A percentile compares a stretch with the other conserved stretches of the same genome.
Conservation (phyloP, 2,329 filamentous ascomycete genomes). For the Stemphylium beticola region DNA sequence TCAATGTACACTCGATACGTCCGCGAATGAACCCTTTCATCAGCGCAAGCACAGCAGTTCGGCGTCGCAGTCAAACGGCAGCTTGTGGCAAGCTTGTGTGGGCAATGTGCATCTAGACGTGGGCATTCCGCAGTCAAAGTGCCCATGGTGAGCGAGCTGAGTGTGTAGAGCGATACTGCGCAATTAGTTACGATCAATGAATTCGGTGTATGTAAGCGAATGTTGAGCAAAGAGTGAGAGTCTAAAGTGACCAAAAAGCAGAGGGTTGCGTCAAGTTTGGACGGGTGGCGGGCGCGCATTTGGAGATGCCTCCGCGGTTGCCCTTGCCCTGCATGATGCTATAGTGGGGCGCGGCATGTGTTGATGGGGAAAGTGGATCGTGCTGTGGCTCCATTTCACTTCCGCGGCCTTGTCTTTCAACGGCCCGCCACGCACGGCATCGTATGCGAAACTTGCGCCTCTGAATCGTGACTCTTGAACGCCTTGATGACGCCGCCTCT, state of each 20-base stretch:
- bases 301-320: constrained; percentile 3
- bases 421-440: background rate
- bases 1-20: constrained; percentile 58
- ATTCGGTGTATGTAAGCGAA: background rate
- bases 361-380: constrained; percentile 3
- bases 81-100: constrained; percentile 52
- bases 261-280: background rate
- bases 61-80: constrained; percentile 50
- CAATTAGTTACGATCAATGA: background rate
- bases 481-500: background rate
- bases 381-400: background rate
- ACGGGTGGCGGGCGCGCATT: constrained; percentile 8
- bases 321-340: constrained; percentile 9
- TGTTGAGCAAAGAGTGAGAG: background rate
- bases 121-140: constrained; percentile 50
- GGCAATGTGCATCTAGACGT: constrained; percentile 46
- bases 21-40: constrained; percentile 50
- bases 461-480: background rate
- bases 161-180: background rate
- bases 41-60: constrained; percentile 51
- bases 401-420: background rate
- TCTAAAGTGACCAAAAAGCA: background rate
- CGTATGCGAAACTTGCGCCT: too few species aligned
- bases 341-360: constrained; percentile 42
- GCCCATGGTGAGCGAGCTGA: constrained; percentile 36